phyloP scores from a whole-genome alignment of 192 early-diverging fungal species.

The Coemansia sp. region DNA sequence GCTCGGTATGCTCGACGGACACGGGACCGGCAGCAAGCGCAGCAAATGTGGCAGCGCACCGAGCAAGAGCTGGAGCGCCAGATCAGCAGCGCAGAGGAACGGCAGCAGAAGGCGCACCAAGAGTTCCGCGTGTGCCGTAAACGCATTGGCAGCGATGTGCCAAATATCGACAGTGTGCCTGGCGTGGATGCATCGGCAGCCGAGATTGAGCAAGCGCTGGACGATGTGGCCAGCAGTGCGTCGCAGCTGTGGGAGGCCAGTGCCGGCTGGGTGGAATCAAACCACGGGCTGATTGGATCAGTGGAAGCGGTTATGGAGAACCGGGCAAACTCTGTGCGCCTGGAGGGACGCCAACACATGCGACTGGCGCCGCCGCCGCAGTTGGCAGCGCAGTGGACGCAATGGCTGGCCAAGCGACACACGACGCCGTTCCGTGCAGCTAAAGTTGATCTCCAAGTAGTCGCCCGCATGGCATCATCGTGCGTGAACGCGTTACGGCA shows the following conservation, averaged over 20 bases:
- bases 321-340: slow-evolving; percentile 27
- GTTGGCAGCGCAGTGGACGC: slow-evolving; percentile 36
- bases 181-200: slow-evolving; percentile 16
- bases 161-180: slow-evolving; percentile 10
- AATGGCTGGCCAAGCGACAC: slow-evolving; percentile 29
- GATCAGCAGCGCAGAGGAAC: neutral
- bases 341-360: slow-evolving; percentile 29
- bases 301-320: slow-evolving; percentile 33
- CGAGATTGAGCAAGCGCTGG: slow-evolving; percentile 19
- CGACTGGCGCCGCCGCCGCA: slow-evolving; percentile 40
- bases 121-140: slow-evolving; percentile 28
- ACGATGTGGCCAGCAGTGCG: slow-evolving; percentile 12
- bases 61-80: slow-evolving; percentile 6
- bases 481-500: slow-evolving; percentile 30
- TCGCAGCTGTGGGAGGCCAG: slow-evolving; percentile 35
- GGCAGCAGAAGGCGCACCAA: slow-evolving; percentile 7
- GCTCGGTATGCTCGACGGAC: slow-evolving; percentile 34
- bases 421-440: slow-evolving; percentile 35
- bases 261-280: slow-evolving; percentile 33
- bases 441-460: slow-evolving; percentile 28
- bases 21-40: slow-evolving; percentile 34
- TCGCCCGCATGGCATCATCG: slow-evolving; percentile 38
- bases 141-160: slow-evolving; percentile 5
- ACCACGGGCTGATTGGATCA: neutral
- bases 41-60: slow-evolving; percentile 22